These are phyloP conservation scores for Venturia carpophila DNA, from an alignment of 2,329 filamentous ascomycete genomes.

Conservation along the genomic window DNA sequence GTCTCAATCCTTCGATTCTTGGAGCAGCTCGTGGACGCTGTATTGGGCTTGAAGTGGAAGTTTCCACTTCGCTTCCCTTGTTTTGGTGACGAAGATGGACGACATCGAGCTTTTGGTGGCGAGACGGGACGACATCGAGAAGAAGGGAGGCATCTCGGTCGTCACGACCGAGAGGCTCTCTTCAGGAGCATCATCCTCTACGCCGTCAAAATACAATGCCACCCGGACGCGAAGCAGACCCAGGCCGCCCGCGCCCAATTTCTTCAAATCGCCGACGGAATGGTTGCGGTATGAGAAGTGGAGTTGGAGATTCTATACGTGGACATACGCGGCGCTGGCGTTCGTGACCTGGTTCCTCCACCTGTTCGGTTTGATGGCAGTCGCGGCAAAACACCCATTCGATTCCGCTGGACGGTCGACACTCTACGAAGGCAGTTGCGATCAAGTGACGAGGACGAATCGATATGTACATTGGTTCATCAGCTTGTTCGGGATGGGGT, in stretches of 20 bases:
- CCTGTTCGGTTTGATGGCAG: conserved; percentile 8
- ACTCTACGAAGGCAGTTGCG: conserved; percentile 17
- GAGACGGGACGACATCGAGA: conserved; percentile 4
- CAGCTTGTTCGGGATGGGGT: conserved; percentile 14
- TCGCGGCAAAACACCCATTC: conserved; percentile 10
- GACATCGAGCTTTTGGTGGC: background rate
- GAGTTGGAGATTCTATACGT: conserved; percentile 19
- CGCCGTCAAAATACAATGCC: background rate
- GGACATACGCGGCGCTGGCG: conserved; percentile 17
- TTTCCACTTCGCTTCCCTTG: background rate
- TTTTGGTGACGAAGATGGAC: background rate
- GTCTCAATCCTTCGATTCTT: background rate
- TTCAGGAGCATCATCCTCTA: background rate
- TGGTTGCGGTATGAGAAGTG: conserved; percentile 15
- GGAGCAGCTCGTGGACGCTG: background rate
- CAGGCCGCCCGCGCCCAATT: background rate
- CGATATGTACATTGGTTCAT: conserved; percentile 17
- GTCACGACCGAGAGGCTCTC: background rate
- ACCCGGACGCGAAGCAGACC: background rate
- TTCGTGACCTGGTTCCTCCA: background rate
- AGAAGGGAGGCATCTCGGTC: background rate
- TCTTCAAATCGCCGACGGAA: conserved; percentile 16
- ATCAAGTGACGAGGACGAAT: conserved; percentile 10
- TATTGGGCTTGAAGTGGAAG: background rate
- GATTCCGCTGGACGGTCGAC: conserved; percentile 12